Evolutionary conservation across 2,329 filamentous ascomycete genomes (phyloP), one percentile per base, ranked within the genome.

Genomic region (Celoporthe dispersa): DNA sequence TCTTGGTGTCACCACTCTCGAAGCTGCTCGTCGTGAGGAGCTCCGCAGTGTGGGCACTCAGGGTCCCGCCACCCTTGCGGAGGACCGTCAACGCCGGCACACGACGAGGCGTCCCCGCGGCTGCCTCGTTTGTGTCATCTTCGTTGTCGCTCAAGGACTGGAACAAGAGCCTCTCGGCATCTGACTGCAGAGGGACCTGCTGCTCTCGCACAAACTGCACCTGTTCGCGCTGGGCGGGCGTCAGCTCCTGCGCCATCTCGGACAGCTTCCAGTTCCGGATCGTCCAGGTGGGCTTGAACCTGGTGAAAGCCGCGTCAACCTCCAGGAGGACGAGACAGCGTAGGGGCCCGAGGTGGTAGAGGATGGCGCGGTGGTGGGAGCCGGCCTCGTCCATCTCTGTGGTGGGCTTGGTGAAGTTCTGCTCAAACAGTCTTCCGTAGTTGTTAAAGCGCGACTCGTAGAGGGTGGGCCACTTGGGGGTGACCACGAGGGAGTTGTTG

Each of bases 351-450:
- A 71, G 35, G 8, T 67, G 9, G 41, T 71, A 71, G 16, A 55
- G 61, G 22, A 71, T 70, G 14, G 68, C 70, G 8, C 70, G 70
- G 53, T 71, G 70, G 11, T 71, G 62, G 3, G 51, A 61, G 16
- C 39, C n/a, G 53, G 44, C 39, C 3, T 61, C 64, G n/a, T 25
- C 16, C 37, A 70, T 44, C 8, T 39, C 28, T 25, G 37, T 16
- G 16, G 3, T 14, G 22, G 37, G 35, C 25, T 57, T 7, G 6
- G 51, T 19, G 55, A 72, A 68, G 8, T 60, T n/a, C 12, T 68
- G 53, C 65, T 72, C 70, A 39, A 70, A 64, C 9, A 48, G 16
- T 16, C 62, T 28, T 11, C 62, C 62, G 25, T 48, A 64, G 41
- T 64, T 64, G 3, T 48, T 64, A 16, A 33, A 28, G n/a, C 19